These are phyloP conservation scores for Raffaelea albimanens DNA, from an alignment of 2,329 filamentous ascomycete species.

Conservation along the genomic window DNA sequence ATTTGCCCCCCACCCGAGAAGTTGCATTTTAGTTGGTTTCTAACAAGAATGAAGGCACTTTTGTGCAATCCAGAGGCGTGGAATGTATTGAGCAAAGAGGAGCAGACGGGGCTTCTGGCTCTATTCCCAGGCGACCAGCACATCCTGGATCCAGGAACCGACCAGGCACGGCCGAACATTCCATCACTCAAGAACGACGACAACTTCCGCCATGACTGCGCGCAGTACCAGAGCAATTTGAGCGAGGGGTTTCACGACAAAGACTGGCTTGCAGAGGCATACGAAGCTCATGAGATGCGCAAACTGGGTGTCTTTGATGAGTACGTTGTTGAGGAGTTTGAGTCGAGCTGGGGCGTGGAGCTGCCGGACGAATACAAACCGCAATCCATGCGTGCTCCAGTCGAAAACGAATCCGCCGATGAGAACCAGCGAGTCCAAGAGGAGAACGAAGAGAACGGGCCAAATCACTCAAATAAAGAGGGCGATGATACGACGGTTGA, in stretches of 20 bases:
- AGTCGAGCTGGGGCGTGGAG: conserved; percentile 36
- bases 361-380: conserved; percentile 25
- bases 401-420: background rate
- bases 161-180: conserved; percentile 24
- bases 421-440: background rate
- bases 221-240: conserved; percentile 33
- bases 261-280: conserved; percentile 43
- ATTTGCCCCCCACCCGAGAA: no score
- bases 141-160: conserved; percentile 21
- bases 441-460: background rate
- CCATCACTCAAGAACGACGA: conserved; percentile 28
- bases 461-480: background rate
- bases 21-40: background rate
- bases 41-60: conserved; percentile 20
- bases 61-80: conserved; percentile 27
- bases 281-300: conserved; percentile 39
- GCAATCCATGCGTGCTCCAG: background rate
- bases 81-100: conserved; percentile 23
- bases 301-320: conserved; percentile 40
- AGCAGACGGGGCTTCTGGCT: conserved; percentile 23
- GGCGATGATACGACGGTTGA: background rate
- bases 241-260: conserved; percentile 38
- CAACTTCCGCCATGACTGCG: conserved; percentile 32
- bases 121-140: conserved; percentile 26
- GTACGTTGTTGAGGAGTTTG: conserved; percentile 33